Evolutionary conservation across 2,329 filamentous ascomycete species (phyloP), one percentile per base, ranked within the genome.

Genomic region (Trichoderma koningii): DNA sequence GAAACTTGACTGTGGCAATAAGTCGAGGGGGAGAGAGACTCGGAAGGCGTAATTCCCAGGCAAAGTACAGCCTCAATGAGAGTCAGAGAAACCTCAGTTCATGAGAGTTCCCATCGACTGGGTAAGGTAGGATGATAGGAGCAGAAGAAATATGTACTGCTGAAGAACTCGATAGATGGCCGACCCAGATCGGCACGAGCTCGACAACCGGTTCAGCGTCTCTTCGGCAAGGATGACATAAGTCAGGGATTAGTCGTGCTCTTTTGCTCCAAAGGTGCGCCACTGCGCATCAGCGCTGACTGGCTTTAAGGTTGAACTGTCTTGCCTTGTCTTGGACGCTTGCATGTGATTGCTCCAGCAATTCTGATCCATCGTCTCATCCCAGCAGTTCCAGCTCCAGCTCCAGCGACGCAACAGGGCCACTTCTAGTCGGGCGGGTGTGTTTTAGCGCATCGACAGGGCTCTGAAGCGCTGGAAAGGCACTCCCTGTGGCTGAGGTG

Each of bases 211-310:
- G 34, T 42, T 42, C 47, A 60, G 41, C 55, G 28, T 30, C 34
- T 52, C 14, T 47, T 61, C 63, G 51, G 63, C 55, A 53, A 65
- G 64, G 66, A 67, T 67, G 66, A 67, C 66, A 66, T 67, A 67
- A 66, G 66, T 55, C 55, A 55, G 15, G 7, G 45, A 30, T 34
- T 30, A 28, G 42, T 38, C 19, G 47, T 45, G 26, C 38, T 50
- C 21, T 30, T 38, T 53, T 38, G 42, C 19, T 14, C 10, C 34
- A 38, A 38, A 21, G 34, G 55, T 19, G 53, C 30, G 41, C 55
- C 53, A 45, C 55, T 34, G 42, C 30, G 30, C 30, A 34, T 10
- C 30, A 34, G 30, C 30, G 26, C 55, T 59, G 44, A 38, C 55
- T 34, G 34, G 34, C 34, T 5, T 14, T 38, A 38, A 38, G 34